A percentile compares a stretch with the other conserved stretches of the same genome.
Conservation (phyloP, 495 filamentous ascomycete genomes). For the Hypoxylon subgilvum region DNA sequence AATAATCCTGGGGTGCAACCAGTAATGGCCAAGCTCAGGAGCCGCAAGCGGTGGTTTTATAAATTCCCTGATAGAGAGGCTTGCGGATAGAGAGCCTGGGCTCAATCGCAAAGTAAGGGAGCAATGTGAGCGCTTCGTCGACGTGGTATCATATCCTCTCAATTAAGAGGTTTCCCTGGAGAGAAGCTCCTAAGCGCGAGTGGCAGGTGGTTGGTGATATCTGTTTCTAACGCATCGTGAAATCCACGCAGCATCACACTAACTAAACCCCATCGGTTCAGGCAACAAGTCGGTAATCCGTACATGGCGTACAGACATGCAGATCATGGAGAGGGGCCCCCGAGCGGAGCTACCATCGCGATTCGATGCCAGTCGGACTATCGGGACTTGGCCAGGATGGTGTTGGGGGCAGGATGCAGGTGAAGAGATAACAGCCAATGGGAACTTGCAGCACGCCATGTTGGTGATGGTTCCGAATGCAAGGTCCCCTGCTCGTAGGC, state of each 20-base stretch:
- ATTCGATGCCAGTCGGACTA: conserved; percentile 6
- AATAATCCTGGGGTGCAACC: conserved; percentile 5
- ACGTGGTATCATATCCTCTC: conserved; percentile 14
- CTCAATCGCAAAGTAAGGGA: conserved; percentile 29
- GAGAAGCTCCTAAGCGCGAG: conserved; percentile 28
- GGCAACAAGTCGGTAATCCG: conserved; percentile 8
- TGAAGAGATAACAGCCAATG: conserved; percentile 14
- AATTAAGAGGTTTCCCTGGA: conserved; percentile 2
- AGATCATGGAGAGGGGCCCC: conserved; percentile 24
- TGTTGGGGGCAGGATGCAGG: conserved; percentile 26
- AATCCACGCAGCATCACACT: conserved; percentile 31
- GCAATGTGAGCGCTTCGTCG: conserved; percentile 21
- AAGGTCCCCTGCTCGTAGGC: conserved; percentile 18
- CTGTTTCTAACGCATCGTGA: conserved; percentile 23
- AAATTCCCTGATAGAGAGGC: conserved; percentile 9
- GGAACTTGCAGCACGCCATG: conserved; percentile 19
- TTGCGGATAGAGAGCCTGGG: too few relatives aligned
- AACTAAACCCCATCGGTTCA: conserved; percentile 22
- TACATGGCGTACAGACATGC: conserved; percentile 19
- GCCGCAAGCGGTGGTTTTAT: conserved; percentile 24
- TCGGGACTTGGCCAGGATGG: background rate
- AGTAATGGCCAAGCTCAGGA: conserved; percentile 9
- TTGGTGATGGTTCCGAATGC: conserved; percentile 24
- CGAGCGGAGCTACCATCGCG: conserved; percentile 23
- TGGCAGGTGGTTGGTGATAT: conserved; percentile 32